Conservation (phyloP, 2,329 filamentous ascomycete genomes). For the Trichophyton simii region DNA sequence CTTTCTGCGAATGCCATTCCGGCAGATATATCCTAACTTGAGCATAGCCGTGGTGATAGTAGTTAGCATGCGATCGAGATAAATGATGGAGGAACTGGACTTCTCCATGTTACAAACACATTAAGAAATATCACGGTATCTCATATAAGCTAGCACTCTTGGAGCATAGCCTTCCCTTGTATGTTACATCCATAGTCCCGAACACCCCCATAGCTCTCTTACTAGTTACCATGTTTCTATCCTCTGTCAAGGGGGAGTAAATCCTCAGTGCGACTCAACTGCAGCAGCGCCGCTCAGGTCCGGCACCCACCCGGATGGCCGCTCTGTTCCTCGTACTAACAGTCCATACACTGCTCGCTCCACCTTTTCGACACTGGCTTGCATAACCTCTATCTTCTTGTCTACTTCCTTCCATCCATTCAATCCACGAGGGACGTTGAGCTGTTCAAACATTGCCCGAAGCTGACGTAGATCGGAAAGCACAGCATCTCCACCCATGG, state of each 20-base stretch:
- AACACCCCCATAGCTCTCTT: neutral
- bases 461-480: conserved; percentile 70
- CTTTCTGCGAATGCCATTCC: neutral
- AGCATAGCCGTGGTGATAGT: neutral
- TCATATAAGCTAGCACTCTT: too few relatives aligned
- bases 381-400: conserved; percentile 78
- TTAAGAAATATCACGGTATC: neutral
- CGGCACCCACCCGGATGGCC: conserved; percentile 84
- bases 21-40: neutral
- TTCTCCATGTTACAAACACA: neutral
- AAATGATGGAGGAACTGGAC: neutral
- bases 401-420: conserved; percentile 50
- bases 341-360: conserved; percentile 83
- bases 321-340: conserved; percentile 72
- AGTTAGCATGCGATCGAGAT: neutral
- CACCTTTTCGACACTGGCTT: conserved; percentile 81
- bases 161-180: neutral
- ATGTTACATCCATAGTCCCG: neutral
- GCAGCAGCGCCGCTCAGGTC: conserved; percentile 45
- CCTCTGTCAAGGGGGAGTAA: neutral
- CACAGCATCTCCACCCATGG: conserved; percentile 40
- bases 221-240: neutral
- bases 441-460: conserved; percentile 60
- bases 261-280: conserved; percentile 27
- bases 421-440: conserved; percentile 46